Evolutionary conservation across 75 land plant genomes (phyloP), one percentile per base, ranked within the genome.

Genomic region (Pinus taeda): DNA sequence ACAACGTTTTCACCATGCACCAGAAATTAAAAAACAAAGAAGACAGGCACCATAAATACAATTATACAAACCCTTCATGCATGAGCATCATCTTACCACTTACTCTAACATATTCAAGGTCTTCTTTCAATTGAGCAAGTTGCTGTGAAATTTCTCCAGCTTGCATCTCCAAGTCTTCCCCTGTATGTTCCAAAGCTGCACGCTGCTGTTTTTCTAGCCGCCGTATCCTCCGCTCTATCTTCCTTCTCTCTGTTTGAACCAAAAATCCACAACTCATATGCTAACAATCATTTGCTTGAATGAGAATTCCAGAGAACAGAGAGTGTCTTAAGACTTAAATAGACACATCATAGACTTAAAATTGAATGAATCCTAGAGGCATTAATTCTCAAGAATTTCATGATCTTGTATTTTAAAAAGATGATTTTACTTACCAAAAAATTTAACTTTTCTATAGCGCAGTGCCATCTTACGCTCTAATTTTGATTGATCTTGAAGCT

Each of bases 31-130:
- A 42, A 69, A n/a, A 12, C 42, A 21, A n/a, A 33, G 37, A 8
- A 37, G 22, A 42, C 12, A 42, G 42, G 55, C 4, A 42, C 22
- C 13, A n/a, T 30, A 37, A 69, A 55, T 18, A 59, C 62, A 74
- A 74, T 3, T 37, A 55, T 18, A 59, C 62, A 74, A 74, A 3
- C 60, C 59, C 63, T 11, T 74, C 58, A 57, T 74, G 33, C 64
- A 74, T 74, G 60, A 55, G 66, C 57, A 57, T 59, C 24, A 62
- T 62, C 42, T 62, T 75, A 62, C 64, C 56, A 79, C 94, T 79
- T 85, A 97, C 99, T 83, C 95, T 76, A 59, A 97, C 93, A 89
- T 97, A 97, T 88, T 97, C 98, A 80, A 97, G 95, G 79, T 95
- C 98, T 81, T 95, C 95, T 77, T 82, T 95, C 71, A 97, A 87